Percentiles rank a stretch among this genome's conserved stretches.
Evolutionary conservation across 148 eudicot species (phyloP).

Genomic region (Nyssa sinensis): DNA sequence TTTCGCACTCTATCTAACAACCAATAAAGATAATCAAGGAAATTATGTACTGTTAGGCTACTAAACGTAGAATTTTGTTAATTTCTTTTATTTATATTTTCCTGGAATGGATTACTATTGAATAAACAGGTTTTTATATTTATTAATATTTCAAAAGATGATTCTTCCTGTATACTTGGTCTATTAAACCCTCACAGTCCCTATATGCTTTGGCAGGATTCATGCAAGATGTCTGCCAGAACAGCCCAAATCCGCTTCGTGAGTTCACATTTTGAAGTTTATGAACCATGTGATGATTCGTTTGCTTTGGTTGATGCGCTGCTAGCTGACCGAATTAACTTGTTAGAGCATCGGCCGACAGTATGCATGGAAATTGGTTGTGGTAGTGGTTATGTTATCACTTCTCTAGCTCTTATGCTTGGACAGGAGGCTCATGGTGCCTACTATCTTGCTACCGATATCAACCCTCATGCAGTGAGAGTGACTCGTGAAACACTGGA

Average conservation of each 20-base stretch:
- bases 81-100: too few species aligned
- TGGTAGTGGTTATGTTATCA: constrained; percentile 91
- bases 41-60: neutral
- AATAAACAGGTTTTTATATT: neutral
- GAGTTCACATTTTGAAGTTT: constrained; percentile 83
- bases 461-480: constrained; percentile 64
- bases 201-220: constrained; percentile 7
- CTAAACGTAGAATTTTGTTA: neutral
- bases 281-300: constrained; percentile 96
- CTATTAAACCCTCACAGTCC: neutral
- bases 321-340: constrained; percentile 69
- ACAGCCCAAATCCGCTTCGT: constrained; percentile 76
- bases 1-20: neutral
- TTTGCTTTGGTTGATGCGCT: constrained; percentile 86
- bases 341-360: constrained; percentile 56
- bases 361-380: constrained; percentile 91
- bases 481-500: constrained; percentile 65
- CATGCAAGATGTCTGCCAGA: constrained; percentile 39
- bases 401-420: constrained; percentile 84
- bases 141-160: neutral
- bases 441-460: constrained; percentile 80
- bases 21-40: too few species aligned
- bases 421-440: constrained; percentile 35
- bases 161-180: neutral
- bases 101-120: too few species aligned